phyloP scores from a whole-genome alignment of 176 grass and related monocot species.

The Cymbopogon citratus region DNA sequence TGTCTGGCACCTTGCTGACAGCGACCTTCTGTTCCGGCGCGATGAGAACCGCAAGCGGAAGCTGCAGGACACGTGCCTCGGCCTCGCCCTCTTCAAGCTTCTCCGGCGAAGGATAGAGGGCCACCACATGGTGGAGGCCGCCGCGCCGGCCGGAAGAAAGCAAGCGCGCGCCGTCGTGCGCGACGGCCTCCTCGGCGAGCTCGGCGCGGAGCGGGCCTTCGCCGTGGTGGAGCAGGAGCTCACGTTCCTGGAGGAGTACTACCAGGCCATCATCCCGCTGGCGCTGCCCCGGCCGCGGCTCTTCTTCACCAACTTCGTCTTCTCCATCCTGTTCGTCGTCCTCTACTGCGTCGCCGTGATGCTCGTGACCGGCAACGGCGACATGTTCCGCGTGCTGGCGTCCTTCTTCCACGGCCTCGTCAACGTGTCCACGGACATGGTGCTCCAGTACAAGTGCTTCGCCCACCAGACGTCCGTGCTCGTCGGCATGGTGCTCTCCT shows the following conservation, averaged over 20 bases:
- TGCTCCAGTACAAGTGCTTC: conserved; percentile 27
- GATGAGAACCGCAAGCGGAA: neutral
- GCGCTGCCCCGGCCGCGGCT: neutral
- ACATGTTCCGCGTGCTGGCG: conserved; percentile 12
- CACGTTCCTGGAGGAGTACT: conserved; percentile 25
- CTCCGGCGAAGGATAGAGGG: conserved; percentile 11
- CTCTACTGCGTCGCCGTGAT: conserved; percentile 12
- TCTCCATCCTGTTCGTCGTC: conserved; percentile 23
- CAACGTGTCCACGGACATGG: conserved; percentile 12
- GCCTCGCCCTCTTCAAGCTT: conserved; percentile 19
- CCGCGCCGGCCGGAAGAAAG: rapidly evolving
- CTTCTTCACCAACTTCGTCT: conserved; percentile 19
- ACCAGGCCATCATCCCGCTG: conserved; percentile 31
- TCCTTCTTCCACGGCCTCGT: conserved; percentile 1
- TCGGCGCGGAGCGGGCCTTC: conserved; percentile 1
- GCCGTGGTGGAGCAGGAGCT: conserved; percentile 28
- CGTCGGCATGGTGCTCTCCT: conserved; percentile 15
- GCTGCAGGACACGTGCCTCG: conserved; percentile 30
- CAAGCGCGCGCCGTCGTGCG: neutral
- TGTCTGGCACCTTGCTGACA: conserved; percentile 19
- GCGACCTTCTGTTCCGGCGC: neutral
- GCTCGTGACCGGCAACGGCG: conserved; percentile 30
- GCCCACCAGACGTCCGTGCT: conserved; percentile 7
- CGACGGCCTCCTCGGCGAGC: neutral
- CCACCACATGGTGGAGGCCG: neutral